Evolutionary conservation across 169 alveolate species (phyloP), one percentile per base, ranked within the genome.

Genomic region (Cyclospora cayetanensis): DNA sequence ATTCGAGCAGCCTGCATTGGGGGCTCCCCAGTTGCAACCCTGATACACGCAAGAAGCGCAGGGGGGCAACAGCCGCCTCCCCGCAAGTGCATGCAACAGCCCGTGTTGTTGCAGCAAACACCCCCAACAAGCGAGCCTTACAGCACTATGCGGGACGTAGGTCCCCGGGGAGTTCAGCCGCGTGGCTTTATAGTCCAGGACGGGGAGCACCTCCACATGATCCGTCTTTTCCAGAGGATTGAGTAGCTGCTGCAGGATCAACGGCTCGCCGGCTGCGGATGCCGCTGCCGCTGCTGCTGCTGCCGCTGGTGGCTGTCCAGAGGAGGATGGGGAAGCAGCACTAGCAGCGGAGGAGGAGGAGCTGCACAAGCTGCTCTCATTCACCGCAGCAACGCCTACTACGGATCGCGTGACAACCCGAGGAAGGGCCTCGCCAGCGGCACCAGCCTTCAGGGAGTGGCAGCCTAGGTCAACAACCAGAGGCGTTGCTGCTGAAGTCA

Each of bases 141-240:
- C 70, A 11, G 11, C 31, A 11, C 15, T 9, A 29, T 55, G 70
- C 70, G 27, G 70, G 31, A 22, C 29, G 70, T 55, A 55, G n/a
- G 70, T 55, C 34, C 70, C 70, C 7, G 70, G 70, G 34, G 9
- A 29, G 70, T 55, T 29, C 29, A 22, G 31, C 27, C 29, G 9
- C 31, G 92, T 37, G 50, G 15, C 77, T 27, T 35, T 37, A 43
- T 50, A 74, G 12, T 12, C 25, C 39, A 86, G 43, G 35, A 70
- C 84, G 1, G 84, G 86, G 25, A 22, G 35, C 31, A 86, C 55
- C 7, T 86, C 84, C 35, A 86, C 37, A 55, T 86, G 92, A 31
- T 86, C 92, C n/a, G 55, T 25, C 35, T 86, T 86, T 39, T 86
- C 85, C 4, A 86, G 72, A 20, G 92, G 92, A 25, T 86, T 86